A percentile compares a stretch with the other conserved stretches of the same genome.
phyloP scores from a whole-genome alignment of 805 yeast species.

The Barnettozyma siamensis region DNA sequence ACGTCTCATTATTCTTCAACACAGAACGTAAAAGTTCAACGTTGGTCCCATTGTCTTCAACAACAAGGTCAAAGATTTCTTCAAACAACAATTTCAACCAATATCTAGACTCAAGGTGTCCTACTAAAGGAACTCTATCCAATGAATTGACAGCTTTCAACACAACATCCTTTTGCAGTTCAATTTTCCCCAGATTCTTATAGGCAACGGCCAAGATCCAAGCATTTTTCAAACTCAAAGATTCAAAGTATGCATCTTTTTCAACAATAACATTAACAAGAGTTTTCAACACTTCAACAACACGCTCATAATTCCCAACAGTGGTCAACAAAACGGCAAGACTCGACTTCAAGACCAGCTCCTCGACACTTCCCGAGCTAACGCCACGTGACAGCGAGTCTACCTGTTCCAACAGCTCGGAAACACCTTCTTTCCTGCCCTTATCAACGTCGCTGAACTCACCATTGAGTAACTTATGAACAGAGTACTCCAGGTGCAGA shows the following conservation, averaged over 20 bases:
- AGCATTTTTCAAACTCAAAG: slow-evolving; percentile 11
- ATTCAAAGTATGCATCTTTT: slow-evolving; percentile 1
- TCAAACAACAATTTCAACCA: slow-evolving; percentile 18
- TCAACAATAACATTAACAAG: not conserved
- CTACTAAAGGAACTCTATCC: slow-evolving; percentile 11
- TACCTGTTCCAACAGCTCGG: too few species aligned
- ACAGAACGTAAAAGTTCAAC: slow-evolving; percentile 5
- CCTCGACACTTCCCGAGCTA: not conserved
- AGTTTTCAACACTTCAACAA: not conserved
- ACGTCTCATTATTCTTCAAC: slow-evolving; percentile 12
- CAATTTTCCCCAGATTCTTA: slow-evolving; percentile 1
- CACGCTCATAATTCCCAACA: not conserved
- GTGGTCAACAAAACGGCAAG: not conserved
- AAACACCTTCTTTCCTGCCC: too few species aligned
- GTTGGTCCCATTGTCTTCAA: not conserved
- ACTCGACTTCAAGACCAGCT: not conserved
- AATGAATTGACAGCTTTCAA: slow-evolving; percentile 13
- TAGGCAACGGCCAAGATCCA: slow-evolving; percentile 10
- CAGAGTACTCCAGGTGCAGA: not conserved
- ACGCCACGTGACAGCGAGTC: too few species aligned
- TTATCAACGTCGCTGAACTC: not conserved
- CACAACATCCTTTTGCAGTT: slow-evolving; percentile 4
- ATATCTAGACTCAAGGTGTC: slow-evolving; percentile 17
- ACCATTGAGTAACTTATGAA: not conserved
- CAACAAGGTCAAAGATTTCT: slow-evolving; percentile 1